Percentiles rank a stretch among this genome's conserved stretches.
These are phyloP conservation scores for Penicillium sp. DNA, from an alignment of 2,329 filamentous ascomycete genomes.

Conservation along the genomic window DNA sequence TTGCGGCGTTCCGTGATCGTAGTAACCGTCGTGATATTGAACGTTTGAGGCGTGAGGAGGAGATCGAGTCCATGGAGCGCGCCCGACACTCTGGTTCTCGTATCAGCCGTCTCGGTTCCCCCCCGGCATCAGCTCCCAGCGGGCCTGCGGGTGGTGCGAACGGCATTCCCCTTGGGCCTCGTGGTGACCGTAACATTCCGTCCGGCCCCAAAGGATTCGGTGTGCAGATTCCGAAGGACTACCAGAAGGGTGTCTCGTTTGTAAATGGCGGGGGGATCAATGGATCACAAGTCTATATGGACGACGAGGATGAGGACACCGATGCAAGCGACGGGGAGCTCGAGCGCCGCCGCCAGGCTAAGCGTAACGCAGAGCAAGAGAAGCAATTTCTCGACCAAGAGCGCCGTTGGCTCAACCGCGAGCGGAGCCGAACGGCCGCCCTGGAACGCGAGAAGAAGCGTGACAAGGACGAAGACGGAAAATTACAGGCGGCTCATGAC, in stretches of 20 bases:
- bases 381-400: slow-evolving; percentile 83
- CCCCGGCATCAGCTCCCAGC: slow-evolving; percentile 63
- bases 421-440: slow-evolving; percentile 79
- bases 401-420: slow-evolving; percentile 86
- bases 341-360: slow-evolving; percentile 69
- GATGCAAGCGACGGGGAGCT: slow-evolving; percentile 87
- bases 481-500: slow-evolving; percentile 63
- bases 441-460: slow-evolving; percentile 81
- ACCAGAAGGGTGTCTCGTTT: slow-evolving; percentile 78
- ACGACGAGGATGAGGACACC: slow-evolving; percentile 80
- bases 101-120: slow-evolving; percentile 70
- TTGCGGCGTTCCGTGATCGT: slow-evolving; percentile 88
- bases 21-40: slow-evolving; percentile 88
- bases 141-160: slow-evolving; percentile 68
- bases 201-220: slow-evolving; percentile 68
- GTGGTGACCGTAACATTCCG: slow-evolving; percentile 67
- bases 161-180: slow-evolving; percentile 74
- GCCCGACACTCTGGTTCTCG: slow-evolving; percentile 67
- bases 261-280: slow-evolving; percentile 75
- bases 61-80: slow-evolving; percentile 84
- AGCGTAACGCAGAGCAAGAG: slow-evolving; percentile 73
- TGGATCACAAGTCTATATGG: slow-evolving; percentile 55
- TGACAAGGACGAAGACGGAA: slow-evolving; percentile 72
- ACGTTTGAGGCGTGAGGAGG: slow-evolving; percentile 83
- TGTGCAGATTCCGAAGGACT: slow-evolving; percentile 67